These are phyloP conservation scores for Diaporthe australafricana DNA, from an alignment of 2,329 filamentous ascomycete species.

Conservation along the genomic window DNA sequence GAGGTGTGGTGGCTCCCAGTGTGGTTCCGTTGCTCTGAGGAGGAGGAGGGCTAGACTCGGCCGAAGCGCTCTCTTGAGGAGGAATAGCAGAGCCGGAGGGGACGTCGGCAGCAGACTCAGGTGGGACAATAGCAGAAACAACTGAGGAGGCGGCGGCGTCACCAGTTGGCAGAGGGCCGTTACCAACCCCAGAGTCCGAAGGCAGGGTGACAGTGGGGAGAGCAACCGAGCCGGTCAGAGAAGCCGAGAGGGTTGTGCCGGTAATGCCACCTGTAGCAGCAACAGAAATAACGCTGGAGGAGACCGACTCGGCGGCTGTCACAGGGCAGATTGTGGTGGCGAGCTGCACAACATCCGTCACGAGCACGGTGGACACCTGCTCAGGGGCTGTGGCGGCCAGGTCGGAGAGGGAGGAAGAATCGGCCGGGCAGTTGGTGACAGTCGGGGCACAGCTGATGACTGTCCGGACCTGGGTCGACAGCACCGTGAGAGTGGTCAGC, in stretches of 20 bases:
- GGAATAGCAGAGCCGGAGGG: constrained; percentile 20
- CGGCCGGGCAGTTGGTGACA: constrained; percentile 35
- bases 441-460: constrained; percentile 35
- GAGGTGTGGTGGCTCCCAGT: background rate
- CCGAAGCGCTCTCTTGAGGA: constrained; percentile 11
- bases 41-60: background rate
- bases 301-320: constrained; percentile 21
- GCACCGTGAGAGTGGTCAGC: constrained; percentile 32
- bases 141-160: background rate
- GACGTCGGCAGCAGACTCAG: background rate
- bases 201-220: constrained; percentile 3
- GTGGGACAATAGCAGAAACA: background rate
- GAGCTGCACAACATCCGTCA: constrained; percentile 33
- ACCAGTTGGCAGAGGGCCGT: constrained; percentile 25
- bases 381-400: constrained; percentile 26
- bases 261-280: constrained; percentile 27
- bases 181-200: constrained; percentile 2
- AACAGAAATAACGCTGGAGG: constrained; percentile 14
- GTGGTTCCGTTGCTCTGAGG: background rate
- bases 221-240: background rate
- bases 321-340: constrained; percentile 31
- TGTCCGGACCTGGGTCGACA: constrained; percentile 33
- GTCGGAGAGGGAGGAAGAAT: constrained; percentile 27
- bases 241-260: background rate
- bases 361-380: constrained; percentile 16